Base-by-base conservation (phyloP, 805 yeast species). In the Brettanomyces bruxellensis region DNA sequence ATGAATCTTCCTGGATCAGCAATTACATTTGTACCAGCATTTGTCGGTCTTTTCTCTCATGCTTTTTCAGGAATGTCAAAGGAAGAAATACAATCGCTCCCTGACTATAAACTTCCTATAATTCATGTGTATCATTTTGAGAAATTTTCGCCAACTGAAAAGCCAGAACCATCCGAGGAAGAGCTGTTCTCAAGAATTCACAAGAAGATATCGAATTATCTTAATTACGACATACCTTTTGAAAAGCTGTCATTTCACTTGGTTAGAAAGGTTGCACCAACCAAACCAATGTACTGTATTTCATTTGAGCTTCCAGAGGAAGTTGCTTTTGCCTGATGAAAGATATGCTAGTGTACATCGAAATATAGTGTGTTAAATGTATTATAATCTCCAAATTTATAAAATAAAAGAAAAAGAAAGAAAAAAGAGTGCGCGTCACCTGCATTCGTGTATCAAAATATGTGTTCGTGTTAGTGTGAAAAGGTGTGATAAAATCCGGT, bases 1-100 rank as follows among this genome's bases (percentile, higher is more conserved):
- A 93, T 93, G 99, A 93, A 93, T 60, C 72, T 93, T 47, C 99
- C 99, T 3, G 99, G 88, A 58, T 76, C 89, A 40, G 97, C 99
- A 0, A 69, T 93, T 23, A 81, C 83, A 18, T 93, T 93, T 57
- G 66, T 89, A 46, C 81, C 82, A 55, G 85, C 83, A 43, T 91
- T 78, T 57, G 70, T 79, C 34, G 96, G 97, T 0, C 69, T 90
- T 28, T 86, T 83, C 61, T 52, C 71, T 1, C 56, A 59, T 38
- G 62, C 67, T 8, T 65, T 59, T 43, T 56, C 61, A 1, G 68
- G 71, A 12, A 57, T 67, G 43, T 61, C 72, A 1, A 65, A 61
- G 42, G 55, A 61, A 3, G 56, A 60, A 38, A 60, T 73, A 3
- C 63, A 60, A 41, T 41, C 55, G 0, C 52, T 71, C 9, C 73